A percentile compares a stretch with the other conserved stretches of the same genome.
Conservation (phyloP, 192 early-diverging fungal species). For the Coemansia sp. region DNA sequence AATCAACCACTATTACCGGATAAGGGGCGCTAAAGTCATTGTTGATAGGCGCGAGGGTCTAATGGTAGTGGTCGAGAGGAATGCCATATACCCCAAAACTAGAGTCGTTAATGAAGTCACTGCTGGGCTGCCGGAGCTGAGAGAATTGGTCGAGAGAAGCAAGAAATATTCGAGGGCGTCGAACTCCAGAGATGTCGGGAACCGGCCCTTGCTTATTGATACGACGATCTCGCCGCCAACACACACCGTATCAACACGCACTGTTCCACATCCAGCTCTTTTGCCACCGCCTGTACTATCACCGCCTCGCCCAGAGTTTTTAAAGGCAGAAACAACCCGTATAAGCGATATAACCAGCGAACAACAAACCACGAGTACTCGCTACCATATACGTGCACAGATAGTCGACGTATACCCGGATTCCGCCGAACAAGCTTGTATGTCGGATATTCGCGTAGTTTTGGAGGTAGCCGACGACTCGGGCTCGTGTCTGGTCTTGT, state of each 20-base stretch:
- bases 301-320: background rate
- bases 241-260: too few relatives aligned
- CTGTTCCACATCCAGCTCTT: background rate
- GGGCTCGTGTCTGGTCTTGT: slow-evolving; percentile 20
- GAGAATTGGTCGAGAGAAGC: slow-evolving; percentile 4
- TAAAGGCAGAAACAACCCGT: background rate
- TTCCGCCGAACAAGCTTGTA: slow-evolving; percentile 3
- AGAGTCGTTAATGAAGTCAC: slow-evolving; percentile 14
- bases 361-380: background rate
- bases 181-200: background rate
- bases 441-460: slow-evolving; percentile 9
- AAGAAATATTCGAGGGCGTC: background rate
- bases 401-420: slow-evolving; percentile 12
- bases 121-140: slow-evolving; percentile 11
- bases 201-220: background rate
- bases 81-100: slow-evolving; percentile 11
- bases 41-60: background rate
- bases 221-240: background rate
- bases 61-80: background rate
- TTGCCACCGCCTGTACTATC: background rate
- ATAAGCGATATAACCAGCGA: background rate
- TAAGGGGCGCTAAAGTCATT: slow-evolving; percentile 14
- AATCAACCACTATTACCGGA: slow-evolving; percentile 1
- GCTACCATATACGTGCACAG: slow-evolving; percentile 15
- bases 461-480: slow-evolving; percentile 21